Conservation (phyloP, 495 filamentous ascomycete genomes). For the Penicillium fimorum region DNA sequence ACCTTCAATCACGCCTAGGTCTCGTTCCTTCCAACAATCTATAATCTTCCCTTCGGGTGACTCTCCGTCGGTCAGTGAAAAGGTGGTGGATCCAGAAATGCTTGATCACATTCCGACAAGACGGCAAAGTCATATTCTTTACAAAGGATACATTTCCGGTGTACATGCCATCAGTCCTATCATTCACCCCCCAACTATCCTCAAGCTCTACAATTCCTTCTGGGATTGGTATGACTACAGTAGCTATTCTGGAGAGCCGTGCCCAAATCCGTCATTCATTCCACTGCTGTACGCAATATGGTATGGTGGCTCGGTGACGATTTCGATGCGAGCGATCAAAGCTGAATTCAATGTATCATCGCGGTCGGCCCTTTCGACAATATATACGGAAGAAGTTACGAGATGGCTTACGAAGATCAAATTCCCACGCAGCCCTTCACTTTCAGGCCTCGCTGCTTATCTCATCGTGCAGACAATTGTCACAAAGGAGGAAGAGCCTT, state of each 20-base stretch:
- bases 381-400: constrained; percentile 42
- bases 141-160: constrained; percentile 49
- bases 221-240: constrained; percentile 51
- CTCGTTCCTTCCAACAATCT: constrained; percentile 36
- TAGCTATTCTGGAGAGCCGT: constrained; percentile 45
- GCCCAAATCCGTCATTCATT: constrained; percentile 44
- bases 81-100: constrained; percentile 44
- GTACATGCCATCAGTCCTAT: constrained; percentile 48
- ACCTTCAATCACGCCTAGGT: constrained; percentile 6
- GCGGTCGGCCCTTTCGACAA: constrained; percentile 38
- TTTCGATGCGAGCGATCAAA: constrained; percentile 45
- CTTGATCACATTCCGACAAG: constrained; percentile 44
- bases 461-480: constrained; percentile 48
- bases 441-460: constrained; percentile 46
- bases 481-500: constrained; percentile 47
- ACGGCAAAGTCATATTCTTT: constrained; percentile 48
- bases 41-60: constrained; percentile 40
- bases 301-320: constrained; percentile 48
- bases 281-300: constrained; percentile 49
- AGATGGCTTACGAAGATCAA: constrained; percentile 45
- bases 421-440: constrained; percentile 47
- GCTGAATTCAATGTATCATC: constrained; percentile 42
- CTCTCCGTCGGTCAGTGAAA: constrained; percentile 37
- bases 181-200: constrained; percentile 43
- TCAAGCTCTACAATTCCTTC: constrained; percentile 44